phyloP scores from a whole-genome alignment of 1,139 yeast species.

The Yamadazyma triangularis region DNA sequence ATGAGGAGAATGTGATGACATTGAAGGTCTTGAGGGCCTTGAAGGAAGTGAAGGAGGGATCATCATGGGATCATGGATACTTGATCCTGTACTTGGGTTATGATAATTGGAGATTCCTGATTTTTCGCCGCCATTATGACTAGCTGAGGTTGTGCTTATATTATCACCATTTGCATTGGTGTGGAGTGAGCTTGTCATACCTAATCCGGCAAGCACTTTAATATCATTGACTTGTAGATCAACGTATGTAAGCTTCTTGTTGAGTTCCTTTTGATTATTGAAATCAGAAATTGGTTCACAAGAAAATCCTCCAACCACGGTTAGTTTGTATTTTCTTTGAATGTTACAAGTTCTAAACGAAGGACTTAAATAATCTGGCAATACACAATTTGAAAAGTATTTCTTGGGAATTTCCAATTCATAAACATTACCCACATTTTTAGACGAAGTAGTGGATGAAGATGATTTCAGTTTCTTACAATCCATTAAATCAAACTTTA shows the following conservation, averaged over 20 bases:
- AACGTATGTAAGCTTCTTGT: conserved; percentile 21
- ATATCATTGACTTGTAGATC: conserved; percentile 35
- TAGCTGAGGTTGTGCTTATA: not conserved
- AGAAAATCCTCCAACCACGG: conserved; percentile 44
- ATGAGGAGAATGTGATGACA: conserved; percentile 1
- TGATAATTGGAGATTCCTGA: not conserved
- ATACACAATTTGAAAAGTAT: conserved; percentile 33
- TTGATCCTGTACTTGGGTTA: too few relatives aligned
- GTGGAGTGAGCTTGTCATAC: conserved; percentile 20
- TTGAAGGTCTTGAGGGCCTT: conserved; percentile 1
- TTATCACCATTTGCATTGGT: conserved; percentile 2
- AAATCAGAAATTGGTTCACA: conserved; percentile 20
- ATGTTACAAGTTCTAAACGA: conserved; percentile 58
- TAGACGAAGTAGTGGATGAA: conserved; percentile 16
- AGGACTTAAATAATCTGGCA: conserved; percentile 52
- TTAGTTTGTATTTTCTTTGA: conserved; percentile 41
- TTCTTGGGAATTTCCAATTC: conserved; percentile 46
- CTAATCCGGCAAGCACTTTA: conserved; percentile 28
- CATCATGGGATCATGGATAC: too few relatives aligned
- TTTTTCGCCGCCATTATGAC: not conserved
- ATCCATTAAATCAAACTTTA: conserved; percentile 38
- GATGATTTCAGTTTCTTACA: conserved; percentile 23
- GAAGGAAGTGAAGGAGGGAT: conserved; percentile 4
- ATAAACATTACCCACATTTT: conserved; percentile 17
- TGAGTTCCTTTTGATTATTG: conserved; percentile 15